Evolutionary conservation across 371 early-diverging fungal genomes (phyloP), one percentile per base, ranked within the genome.

Genomic region (Zychaea mexicana): DNA sequence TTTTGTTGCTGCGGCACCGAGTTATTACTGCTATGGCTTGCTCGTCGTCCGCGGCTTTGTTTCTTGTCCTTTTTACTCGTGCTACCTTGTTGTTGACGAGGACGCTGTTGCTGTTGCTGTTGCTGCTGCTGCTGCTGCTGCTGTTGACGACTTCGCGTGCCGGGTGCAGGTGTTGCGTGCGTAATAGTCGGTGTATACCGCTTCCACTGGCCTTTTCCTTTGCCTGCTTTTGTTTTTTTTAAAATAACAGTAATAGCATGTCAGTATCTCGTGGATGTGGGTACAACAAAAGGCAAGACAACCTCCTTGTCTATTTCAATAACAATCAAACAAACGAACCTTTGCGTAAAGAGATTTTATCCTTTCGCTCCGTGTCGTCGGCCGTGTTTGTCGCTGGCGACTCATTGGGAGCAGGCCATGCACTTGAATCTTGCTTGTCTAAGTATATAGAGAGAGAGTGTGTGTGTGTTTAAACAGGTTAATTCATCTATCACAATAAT

Each of bases 171-270:
- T 19, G 77, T 54, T 22, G 84, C 70, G 58, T 87, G 87, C 10
- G 80, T 84, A 59, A 87, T 83, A 30, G 80, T 85, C 57, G 87
- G 85, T 28, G 87, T 85, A 57, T 73, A 77, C 24, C 82, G 80
- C 24, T 82, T 84, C 84, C 87, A 84, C 72, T 83, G 85, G 36
- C 83, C 82, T 68, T 84, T 87, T 60, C 76, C 81, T 75, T 77
- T 79, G 45, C 61, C 66, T 67, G 76, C 65, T 33, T 5, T 12
- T 42, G 42, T 12, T 42, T 17, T 7, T 12, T 17, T 12, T 1
- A 6, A 42, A 42, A n/a, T 4, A 7, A 39, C n/a, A 42, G 4
- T 42, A 42, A 17, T 33, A 33, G 12, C 12, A 33, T 33, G 12
- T 33, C 33, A 33, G 33, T 33, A 12, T 8, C 33, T 8, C 33